Evolutionary conservation across 495 filamentous ascomycete genomes (phyloP).

Genomic region (Alectoria sarmentosa): DNA sequence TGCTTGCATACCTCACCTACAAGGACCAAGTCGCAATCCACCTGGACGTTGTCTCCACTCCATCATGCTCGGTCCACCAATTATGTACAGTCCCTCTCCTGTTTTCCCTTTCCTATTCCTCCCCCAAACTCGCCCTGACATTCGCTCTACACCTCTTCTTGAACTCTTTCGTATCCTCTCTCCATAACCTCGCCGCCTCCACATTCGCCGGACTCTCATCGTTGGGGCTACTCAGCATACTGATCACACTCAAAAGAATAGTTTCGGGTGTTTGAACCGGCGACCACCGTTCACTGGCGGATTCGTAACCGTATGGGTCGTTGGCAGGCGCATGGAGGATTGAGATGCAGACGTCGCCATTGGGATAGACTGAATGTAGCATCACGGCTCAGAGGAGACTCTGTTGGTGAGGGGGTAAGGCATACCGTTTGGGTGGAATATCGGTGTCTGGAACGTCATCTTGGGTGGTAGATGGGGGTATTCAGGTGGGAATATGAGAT

Average conservation of each 20-base stretch:
- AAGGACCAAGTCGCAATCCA: neutral
- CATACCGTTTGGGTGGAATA: constrained; percentile 90
- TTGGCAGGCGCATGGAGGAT: constrained; percentile 96
- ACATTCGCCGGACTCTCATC: constrained; percentile 94
- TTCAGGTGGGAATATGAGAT: constrained; percentile 67
- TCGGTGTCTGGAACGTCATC: constrained; percentile 79
- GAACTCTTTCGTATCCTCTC: constrained; percentile 78
- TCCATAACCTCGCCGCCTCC: constrained; percentile 81
- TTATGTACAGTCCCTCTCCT: neutral
- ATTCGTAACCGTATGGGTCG: constrained; percentile 93
- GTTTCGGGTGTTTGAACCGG: constrained; percentile 97
- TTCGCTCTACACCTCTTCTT: constrained; percentile 66
- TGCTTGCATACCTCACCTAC: neutral
- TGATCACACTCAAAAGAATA: constrained; percentile 87
- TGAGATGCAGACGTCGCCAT: constrained; percentile 90
- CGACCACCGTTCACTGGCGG: constrained; percentile 85
- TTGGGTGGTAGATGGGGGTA: constrained; percentile 89
- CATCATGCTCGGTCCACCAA: neutral
- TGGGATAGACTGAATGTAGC: constrained; percentile 57
- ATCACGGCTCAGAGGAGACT: neutral
- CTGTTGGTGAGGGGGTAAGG: constrained; percentile 11
- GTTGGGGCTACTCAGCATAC: constrained; percentile 87
- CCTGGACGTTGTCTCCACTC: constrained; percentile 2
- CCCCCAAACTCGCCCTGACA: constrained; percentile 78
- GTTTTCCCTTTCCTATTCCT: constrained; percentile 40